Base-by-base conservation (phyloP, 306 rosid genomes). In the Quercus wislizeni region DNA sequence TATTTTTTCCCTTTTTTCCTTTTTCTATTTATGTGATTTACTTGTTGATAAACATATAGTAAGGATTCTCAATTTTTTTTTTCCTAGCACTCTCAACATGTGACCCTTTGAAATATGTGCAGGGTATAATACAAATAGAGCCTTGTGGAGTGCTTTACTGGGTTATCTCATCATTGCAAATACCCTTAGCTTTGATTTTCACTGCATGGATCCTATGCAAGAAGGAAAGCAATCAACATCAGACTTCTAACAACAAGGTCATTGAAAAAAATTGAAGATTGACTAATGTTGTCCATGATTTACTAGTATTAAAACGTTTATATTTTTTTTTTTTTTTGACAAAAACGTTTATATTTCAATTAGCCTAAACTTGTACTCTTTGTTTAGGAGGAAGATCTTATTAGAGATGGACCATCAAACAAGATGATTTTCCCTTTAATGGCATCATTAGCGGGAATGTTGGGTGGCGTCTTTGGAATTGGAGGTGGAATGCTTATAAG, bases 401-500 rank as follows among this genome's bases (percentile, higher is more conserved):
- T 58, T 18, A 76, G 20, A 72, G 82, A 31, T 79, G 83, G 69
- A 68, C 81, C 84, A 35, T 77, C 90, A 21, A 83, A 85, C 68
- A 87, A 82, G 75, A 86, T 92, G 73, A 55, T 82, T 54, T 92
- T 92, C 85, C 98, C 98, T 75, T 18, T 78, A 62, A 91, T 92
- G 91, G 93, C 98, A 80, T 76, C 91, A 25, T 61, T 89, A 20
- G 93, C 97, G 3, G 98, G 98, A 77, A 68, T 86, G 30, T 73
- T 92, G 74, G 98, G 98, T 23, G 97, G 98, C 43, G 89, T 89
- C 58, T 94, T 92, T 82, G 98, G 98, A 55, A 94, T 94, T 49
- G 97, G 98, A 68, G 98, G 98, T 79, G 98, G 98, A 75, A 94
- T 94, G 97, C 85, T 94, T 6, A 88, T 92, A 76, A 94, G 92